A percentile compares a stretch with the other conserved stretches of the same genome.
Conservation (phyloP, 2,329 filamentous ascomycete species). For the Esteya vermicola region DNA sequence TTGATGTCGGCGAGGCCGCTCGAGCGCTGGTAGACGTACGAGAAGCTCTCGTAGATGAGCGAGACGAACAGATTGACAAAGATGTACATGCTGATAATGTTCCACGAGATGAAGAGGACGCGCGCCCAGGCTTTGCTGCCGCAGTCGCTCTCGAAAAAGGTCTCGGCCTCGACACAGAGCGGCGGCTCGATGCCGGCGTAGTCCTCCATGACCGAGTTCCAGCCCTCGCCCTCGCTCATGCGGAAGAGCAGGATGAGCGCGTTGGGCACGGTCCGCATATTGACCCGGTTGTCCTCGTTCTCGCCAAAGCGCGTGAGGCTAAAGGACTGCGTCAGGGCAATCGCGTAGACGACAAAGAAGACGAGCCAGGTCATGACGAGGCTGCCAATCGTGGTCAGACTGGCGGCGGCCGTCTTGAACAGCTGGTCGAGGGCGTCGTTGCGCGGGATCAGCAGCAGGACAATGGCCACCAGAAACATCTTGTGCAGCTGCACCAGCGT, state of each 20-base stretch:
- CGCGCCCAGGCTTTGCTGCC: slow-evolving; percentile 83
- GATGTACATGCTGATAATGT: slow-evolving; percentile 99
- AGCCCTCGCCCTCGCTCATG: slow-evolving; percentile 87
- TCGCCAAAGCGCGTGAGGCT: slow-evolving; percentile 78
- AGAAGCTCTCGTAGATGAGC: slow-evolving; percentile 98
- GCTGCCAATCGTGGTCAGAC: slow-evolving; percentile 79
- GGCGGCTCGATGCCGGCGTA: slow-evolving; percentile 69
- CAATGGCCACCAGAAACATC: slow-evolving; percentile 79
- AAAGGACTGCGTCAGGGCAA: slow-evolving; percentile 90
- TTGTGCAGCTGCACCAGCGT: slow-evolving; percentile 76
- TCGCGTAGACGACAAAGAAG: slow-evolving; percentile 89
- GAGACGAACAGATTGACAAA: slow-evolving; percentile 98
- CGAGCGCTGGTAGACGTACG: slow-evolving; percentile 94
- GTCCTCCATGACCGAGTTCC: slow-evolving; percentile 96
- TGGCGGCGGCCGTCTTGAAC: slow-evolving; percentile 95
- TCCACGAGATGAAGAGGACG: slow-evolving; percentile 87
- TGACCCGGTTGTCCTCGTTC: slow-evolving; percentile 63
- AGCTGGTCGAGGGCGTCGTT: slow-evolving; percentile 96
- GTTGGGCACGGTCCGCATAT: slow-evolving; percentile 88
- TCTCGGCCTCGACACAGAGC: slow-evolving; percentile 56
- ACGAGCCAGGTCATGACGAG: slow-evolving; percentile 94
- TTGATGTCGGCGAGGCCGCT: slow-evolving; percentile 84
- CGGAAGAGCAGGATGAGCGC: slow-evolving; percentile 86
- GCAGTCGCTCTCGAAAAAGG: slow-evolving; percentile 82
- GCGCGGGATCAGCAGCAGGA: slow-evolving; percentile 80